Evolutionary conservation across 257 asterid species (phyloP), one percentile per base, ranked within the genome.

Genomic region (Prunella vulgaris): DNA sequence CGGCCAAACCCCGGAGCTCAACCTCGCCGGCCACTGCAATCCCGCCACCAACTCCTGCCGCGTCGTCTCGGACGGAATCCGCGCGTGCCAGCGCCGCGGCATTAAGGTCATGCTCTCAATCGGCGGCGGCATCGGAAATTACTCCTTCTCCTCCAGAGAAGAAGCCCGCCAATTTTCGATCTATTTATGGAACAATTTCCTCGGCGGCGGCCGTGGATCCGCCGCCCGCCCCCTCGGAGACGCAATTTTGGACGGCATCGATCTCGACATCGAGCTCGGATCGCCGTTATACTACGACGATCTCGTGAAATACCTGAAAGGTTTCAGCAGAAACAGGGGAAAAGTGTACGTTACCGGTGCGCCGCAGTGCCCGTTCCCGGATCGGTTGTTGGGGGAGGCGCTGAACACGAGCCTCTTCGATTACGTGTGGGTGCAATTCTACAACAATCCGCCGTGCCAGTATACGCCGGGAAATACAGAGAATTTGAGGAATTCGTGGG

Each of bases 351-450:
- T 88, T 1, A 44, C 82, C 1, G 95, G 88, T 4, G 95, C 95
- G 20, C 95, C 97, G 60, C 97, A 84, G 79, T 90, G 97, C 49
- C 91, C 91, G 7, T 87, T 84, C 53, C 97, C 97, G 2, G 95
- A 90, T 56, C 71, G 71, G 7, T 28, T 68, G 13, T 3, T 90
- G 30, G 84, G 84, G 21, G 32, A 76, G 20, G 89, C 95, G 54
- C 77, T 90, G 40, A 69, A 74, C 6, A 77, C 92, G 22, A 77
- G 79, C 24, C 70, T 80, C 0, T 87, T 87, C 66, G 91, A 90
- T 68, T 90, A 70, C 18, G 88, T 90, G 10, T 90, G 93, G 95
- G 75, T 90, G 4, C 97, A 87, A 27, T 87, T 90, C 64, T 90
- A 84, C 79, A 87, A 90, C 35, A 89, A 84, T 57, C 90, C 88